Evolutionary conservation across 495 filamentous ascomycete genomes (phyloP).

Genomic region (Neurospora sp.): DNA sequence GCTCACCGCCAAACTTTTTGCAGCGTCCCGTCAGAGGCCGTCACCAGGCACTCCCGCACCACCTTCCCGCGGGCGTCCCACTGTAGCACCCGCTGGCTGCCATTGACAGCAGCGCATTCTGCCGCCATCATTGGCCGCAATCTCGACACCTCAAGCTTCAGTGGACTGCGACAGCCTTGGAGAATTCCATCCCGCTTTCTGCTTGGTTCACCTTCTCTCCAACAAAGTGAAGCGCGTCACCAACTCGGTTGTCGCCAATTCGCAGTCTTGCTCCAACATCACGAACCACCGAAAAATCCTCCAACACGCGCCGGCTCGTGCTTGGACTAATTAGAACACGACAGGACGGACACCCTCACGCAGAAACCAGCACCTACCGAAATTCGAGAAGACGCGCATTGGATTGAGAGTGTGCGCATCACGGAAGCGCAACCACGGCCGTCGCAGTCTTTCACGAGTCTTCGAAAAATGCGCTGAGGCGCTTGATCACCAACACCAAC

Average conservation of each 20-base stretch:
- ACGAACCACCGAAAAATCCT: background rate
- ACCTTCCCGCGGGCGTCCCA: background rate
- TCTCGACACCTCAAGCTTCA: background rate
- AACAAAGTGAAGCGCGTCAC: background rate
- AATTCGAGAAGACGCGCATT: background rate
- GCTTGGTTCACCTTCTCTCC: background rate
- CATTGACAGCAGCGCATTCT: slow-evolving; percentile 13
- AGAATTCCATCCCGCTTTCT: background rate
- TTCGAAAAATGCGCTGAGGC: slow-evolving; percentile 12
- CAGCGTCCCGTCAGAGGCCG: background rate
- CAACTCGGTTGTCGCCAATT: background rate
- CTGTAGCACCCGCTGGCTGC: background rate
- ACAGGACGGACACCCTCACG: background rate
- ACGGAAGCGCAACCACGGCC: background rate
- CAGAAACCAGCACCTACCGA: background rate
- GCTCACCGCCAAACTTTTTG: slow-evolving; percentile 23
- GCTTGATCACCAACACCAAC: background rate
- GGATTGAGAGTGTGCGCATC: background rate
- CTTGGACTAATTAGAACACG: background rate
- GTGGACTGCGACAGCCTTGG: background rate
- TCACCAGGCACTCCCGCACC: background rate
- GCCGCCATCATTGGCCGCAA: background rate
- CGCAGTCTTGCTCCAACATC: background rate
- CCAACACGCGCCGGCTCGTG: background rate
- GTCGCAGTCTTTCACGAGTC: background rate